Percentiles rank a stretch among this genome's conserved stretches.
phyloP scores from a whole-genome alignment of 73 alveolate species.

The Symbiodinium natans region DNA sequence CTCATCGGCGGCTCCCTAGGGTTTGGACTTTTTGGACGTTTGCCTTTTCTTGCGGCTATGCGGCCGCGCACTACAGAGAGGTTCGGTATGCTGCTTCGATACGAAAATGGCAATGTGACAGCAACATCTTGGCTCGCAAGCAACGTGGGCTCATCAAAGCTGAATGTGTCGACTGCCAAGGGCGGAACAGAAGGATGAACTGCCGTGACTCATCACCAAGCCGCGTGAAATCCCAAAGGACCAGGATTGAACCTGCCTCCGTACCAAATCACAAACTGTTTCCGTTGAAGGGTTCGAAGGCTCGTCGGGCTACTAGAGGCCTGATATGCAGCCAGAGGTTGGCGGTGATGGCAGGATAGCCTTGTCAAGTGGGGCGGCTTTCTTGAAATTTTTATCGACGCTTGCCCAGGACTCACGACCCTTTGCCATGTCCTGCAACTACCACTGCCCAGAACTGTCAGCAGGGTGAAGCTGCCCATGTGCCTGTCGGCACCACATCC shows the following conservation, averaged over 20 bases:
- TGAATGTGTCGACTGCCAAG: background rate
- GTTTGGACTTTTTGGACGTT: too few relatives aligned
- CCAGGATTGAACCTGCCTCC: slow-evolving; percentile 53
- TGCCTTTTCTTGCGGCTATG: too few relatives aligned
- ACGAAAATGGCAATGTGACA: background rate
- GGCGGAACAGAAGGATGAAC: slow-evolving; percentile 42
- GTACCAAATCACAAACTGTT: too few relatives aligned
- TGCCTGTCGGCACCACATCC: background rate
- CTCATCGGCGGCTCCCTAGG: too few relatives aligned
- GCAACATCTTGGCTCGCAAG: background rate
- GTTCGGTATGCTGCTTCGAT: background rate
- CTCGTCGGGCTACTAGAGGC: background rate
- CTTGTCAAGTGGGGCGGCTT: too few relatives aligned
- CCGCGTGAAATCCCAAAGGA: slow-evolving; percentile 67
- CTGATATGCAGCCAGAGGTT: slow-evolving; percentile 78
- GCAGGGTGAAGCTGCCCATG: slow-evolving; percentile 65
- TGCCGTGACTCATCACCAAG: slow-evolving; percentile 67
- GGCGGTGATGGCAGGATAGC: slow-evolving; percentile 80
- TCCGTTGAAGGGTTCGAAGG: too few relatives aligned
- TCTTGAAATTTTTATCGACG: too few relatives aligned
- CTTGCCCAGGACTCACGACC: too few relatives aligned
- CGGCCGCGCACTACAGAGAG: background rate
- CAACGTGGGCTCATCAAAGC: too few relatives aligned
- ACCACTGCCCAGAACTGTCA: slow-evolving; percentile 84
- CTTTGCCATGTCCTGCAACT: slow-evolving; percentile 28